phyloP scores from a whole-genome alignment of 306 rosid species.

The Quercus gilva region DNA sequence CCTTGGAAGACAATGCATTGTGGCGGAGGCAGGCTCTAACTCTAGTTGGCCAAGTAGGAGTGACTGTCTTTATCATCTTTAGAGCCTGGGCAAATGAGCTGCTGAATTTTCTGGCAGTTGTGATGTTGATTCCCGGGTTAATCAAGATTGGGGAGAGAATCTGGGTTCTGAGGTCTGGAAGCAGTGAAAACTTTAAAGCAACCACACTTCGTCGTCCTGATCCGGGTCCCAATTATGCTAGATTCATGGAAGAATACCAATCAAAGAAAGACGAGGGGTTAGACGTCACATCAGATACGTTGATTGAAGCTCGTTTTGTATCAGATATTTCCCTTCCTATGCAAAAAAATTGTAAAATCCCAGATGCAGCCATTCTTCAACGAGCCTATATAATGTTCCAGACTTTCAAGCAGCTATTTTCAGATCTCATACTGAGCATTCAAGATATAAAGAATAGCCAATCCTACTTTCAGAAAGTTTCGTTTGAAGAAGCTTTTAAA shows the following conservation, averaged over 20 bases:
- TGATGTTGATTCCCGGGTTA: not conserved
- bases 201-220: slow-evolving; percentile 1
- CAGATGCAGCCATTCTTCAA: not conserved
- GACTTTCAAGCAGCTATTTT: slow-evolving; percentile 12
- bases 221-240: slow-evolving; percentile 8
- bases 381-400: not conserved
- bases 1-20: too few species aligned
- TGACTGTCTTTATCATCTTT: not conserved
- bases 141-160: slow-evolving; percentile 16
- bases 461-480: slow-evolving; percentile 11
- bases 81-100: not conserved
- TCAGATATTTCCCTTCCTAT: too few species aligned
- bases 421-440: slow-evolving; percentile 22
- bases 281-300: not conserved
- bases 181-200: slow-evolving; percentile 2
- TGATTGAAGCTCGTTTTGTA: not conserved
- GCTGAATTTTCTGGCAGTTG: not conserved
- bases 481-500: not conserved
- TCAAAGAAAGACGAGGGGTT: not conserved
- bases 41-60: not conserved
- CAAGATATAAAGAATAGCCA: not conserved
- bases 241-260: not conserved
- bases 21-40: not conserved
- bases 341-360: too few species aligned
- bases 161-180: slow-evolving; percentile 25